phyloP scores from a whole-genome alignment of 345 rosid genomes.

The Heritiera fomes region DNA sequence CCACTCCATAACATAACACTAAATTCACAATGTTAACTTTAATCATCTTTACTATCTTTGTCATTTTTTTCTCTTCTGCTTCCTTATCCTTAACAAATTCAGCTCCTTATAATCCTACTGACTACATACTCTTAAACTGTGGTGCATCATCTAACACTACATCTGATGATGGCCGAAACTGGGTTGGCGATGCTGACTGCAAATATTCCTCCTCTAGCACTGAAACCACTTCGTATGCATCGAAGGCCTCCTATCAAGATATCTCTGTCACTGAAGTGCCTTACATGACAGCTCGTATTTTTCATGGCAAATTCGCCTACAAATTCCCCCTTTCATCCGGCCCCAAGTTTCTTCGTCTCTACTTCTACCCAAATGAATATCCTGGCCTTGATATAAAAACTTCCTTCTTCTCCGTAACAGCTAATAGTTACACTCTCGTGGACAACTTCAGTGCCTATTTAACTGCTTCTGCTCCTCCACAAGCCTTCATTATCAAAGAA shows the following conservation, averaged over 20 bases:
- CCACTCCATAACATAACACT: neutral
- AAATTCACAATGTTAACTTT: neutral
- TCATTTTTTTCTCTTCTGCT: neutral
- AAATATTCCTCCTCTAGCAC: neutral
- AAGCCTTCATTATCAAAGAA: slow-evolving; percentile 7
- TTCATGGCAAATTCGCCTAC: slow-evolving; percentile 30
- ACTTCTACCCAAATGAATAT: slow-evolving; percentile 23
- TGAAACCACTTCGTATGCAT: neutral
- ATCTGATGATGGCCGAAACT: slow-evolving; percentile 4
- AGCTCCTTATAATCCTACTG: slow-evolving; percentile 10
- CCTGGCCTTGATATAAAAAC: neutral
- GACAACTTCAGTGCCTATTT: slow-evolving; percentile 32
- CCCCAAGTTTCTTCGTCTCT: slow-evolving; percentile 31
- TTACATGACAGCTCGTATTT: slow-evolving; percentile 24
- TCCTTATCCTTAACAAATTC: neutral
- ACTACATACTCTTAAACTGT: slow-evolving; percentile 6
- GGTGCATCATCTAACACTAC: slow-evolving; percentile 8
- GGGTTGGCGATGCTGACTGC: neutral
- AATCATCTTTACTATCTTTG: neutral
- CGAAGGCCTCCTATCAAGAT: neutral
- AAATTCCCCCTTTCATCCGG: slow-evolving; percentile 22
- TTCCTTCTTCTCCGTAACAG: slow-evolving; percentile 28
- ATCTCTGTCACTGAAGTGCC: slow-evolving; percentile 7
- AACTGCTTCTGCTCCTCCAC: neutral
- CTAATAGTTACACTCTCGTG: slow-evolving; percentile 24